Evolutionary conservation across 345 rosid species (phyloP), one percentile per base, ranked within the genome.

Genomic region (Citrus glauca): DNA sequence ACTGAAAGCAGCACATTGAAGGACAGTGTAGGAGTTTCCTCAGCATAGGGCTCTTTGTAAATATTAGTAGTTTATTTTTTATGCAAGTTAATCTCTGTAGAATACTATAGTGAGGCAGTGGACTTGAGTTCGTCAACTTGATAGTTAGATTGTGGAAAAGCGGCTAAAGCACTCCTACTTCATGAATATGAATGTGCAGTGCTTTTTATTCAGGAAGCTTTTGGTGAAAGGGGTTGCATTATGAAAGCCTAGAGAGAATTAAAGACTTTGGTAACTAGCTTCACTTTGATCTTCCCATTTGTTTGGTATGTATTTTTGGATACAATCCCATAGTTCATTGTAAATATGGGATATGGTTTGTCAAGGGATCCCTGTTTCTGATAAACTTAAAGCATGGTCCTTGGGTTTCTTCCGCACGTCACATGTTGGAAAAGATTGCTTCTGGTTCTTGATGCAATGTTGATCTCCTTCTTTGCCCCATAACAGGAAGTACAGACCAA

Each of bases 401-500:
- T 25, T 22, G 4, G 63, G 56, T 32, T 56, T 42, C 40, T 37
- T 79, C 16, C 28, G 68, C 65, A 67, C 57, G 14, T 50, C 72
- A 72, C 22, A 6, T 37, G 69, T 25, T 10, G 71, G 65, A 77
- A 74, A 40, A 59, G 83, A 42, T 38, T 71, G 67, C 53, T 80
- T 50, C 32, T 74, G 60, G 32, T 70, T 50, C 67, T 70, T 59
- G 17, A 25, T 50, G 38, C n/a, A 77, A 65, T 16, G 53, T 70
- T 50, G 71, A 76, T 79, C 84, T 1, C 66, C 68, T 69, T 81
- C 84, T 84, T 84, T 81, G 69, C 85, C 85, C 72, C 81, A 79
- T 50, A 84, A n/a, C 55, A 82, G 74, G 14, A 38, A 6, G 67
- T 80, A 80, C 6, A 78, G 57, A 48, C 85, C 85, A 45, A 69